Percentiles rank a stretch among this genome's conserved stretches.
phyloP scores from a whole-genome alignment of 371 early-diverging fungal species.

The Massospora cicadina region DNA sequence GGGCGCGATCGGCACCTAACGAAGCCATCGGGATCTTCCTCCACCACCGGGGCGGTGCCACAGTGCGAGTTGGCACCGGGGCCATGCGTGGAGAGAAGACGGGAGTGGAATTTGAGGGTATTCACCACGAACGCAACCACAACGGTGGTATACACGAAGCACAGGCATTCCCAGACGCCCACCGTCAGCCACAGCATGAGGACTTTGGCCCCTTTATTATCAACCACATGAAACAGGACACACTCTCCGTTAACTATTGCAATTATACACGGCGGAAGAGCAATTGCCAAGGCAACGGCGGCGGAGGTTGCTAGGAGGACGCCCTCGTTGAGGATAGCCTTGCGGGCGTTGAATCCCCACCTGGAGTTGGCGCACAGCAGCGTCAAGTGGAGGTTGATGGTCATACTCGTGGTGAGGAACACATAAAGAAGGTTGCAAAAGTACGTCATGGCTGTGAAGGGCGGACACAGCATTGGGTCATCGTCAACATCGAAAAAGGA shows the following conservation, averaged over 20 bases:
- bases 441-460: not conserved
- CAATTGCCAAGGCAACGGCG: not conserved
- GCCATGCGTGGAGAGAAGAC: not conserved
- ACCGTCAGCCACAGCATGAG: conserved; percentile 4
- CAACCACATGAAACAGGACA: conserved; percentile 6
- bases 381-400: conserved; percentile 1
- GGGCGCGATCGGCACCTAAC: not conserved
- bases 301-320: not conserved
- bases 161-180: conserved; percentile 1
- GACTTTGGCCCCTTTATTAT: not conserved
- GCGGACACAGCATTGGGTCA: not conserved
- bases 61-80: not conserved
- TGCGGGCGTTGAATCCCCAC: not conserved
- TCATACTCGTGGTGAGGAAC: not conserved
- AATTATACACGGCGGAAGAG: not conserved
- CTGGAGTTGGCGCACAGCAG: not conserved
- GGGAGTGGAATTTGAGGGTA: not conserved
- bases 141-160: not conserved
- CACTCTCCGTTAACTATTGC: not conserved
- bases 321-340: not conserved
- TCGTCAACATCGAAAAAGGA: conserved; percentile 6
- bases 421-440: conserved; percentile 1
- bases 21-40: not conserved
- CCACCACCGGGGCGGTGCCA: not conserved
- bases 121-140: not conserved